Conservation (phyloP, 129 eudicot species). For the Lactuca saligna region DNA sequence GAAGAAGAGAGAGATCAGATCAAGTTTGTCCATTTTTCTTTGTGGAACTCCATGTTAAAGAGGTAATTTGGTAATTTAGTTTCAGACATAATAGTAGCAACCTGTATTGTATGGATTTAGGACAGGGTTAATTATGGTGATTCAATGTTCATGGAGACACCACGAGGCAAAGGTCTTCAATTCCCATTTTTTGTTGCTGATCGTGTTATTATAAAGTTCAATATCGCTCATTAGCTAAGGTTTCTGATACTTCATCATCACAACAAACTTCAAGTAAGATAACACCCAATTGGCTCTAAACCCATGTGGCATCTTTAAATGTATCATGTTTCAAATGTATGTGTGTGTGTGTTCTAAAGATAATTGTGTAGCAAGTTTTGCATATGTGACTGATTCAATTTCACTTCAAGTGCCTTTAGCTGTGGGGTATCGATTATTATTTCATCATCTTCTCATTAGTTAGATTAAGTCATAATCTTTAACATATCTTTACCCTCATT, state of each 20-base stretch:
- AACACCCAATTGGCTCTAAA: slow-evolving; percentile 52
- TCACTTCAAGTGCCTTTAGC: no score
- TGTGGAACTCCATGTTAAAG: slow-evolving; percentile 13
- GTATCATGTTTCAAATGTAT: no score
- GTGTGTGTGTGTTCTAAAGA: neutral
- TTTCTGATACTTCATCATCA: slow-evolving; percentile 43
- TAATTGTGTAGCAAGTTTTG: slow-evolving; percentile 8
- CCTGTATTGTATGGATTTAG: slow-evolving; percentile 35
- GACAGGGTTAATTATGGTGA: slow-evolving; percentile 54
- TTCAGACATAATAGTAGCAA: neutral
- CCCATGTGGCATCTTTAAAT: slow-evolving; percentile 1
- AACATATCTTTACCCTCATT: no score
- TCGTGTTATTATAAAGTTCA: slow-evolving; percentile 85
- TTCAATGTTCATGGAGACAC: slow-evolving; percentile 39
- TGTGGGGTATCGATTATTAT: no score
- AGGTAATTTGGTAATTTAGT: neutral
- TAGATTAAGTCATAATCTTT: no score
- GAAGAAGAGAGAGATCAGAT: slow-evolving; percentile 72
- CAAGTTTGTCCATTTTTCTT: slow-evolving; percentile 44
- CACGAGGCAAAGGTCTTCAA: slow-evolving; percentile 81
- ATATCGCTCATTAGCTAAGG: slow-evolving; percentile 86
- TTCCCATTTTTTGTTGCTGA: slow-evolving; percentile 75
- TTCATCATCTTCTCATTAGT: no score
- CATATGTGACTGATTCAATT: neutral
- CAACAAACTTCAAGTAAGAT: slow-evolving; percentile 41